Base-by-base conservation (phyloP, 441 rosid species). In the Aquilaria agallochum region DNA sequence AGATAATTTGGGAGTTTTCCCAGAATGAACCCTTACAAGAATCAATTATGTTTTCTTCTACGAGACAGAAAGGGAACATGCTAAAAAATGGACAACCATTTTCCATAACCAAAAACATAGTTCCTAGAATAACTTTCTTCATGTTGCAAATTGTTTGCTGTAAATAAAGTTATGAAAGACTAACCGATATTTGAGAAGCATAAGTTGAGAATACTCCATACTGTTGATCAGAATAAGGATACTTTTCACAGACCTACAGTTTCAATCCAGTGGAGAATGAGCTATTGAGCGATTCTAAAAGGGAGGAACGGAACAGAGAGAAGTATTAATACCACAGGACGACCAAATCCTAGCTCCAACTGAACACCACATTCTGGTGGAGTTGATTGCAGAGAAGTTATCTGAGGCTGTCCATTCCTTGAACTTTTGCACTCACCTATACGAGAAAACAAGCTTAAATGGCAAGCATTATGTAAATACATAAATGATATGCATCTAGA, bases 201-300 rank as follows among this genome's bases (percentile, higher is more conserved):
- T 77, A 79, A 62, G 93, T 50, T 31, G 97, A 80, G 70, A 90
- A 78, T 63, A 87, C 60, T 71, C 92, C 96, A 70, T 80, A 87
- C 69, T 73, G 84, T 63, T 76, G 95, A 70, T 87, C 97, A 30
- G 53, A 69, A 54, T 56, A 72, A 51, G 95, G 93, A 72, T 82
- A 77, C 63, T 86, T 86, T 46, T 87, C 68, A 68, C 76, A 82
- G n/a, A 86, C 75, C 97, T 93, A 68, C 53, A 60, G 32, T 63
- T 60, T 47, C n/a, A 67, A 46, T 46, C 56, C 2, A 9, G 27
- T 55, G 71, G 53, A 64, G 53, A 40, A 40, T 40, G 45, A 40
- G 45, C 45, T 40, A 40, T 31, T 10, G 42, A 5, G 58, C 33
- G 47, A 53, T n/a, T 62, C 31, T 52, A 11, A 12, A 52, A 58